Percentiles rank a stretch among this genome's conserved stretches.
Evolutionary conservation across 1,284 basidiomycete species (phyloP).

Genomic region (Malassezia caprae): DNA sequence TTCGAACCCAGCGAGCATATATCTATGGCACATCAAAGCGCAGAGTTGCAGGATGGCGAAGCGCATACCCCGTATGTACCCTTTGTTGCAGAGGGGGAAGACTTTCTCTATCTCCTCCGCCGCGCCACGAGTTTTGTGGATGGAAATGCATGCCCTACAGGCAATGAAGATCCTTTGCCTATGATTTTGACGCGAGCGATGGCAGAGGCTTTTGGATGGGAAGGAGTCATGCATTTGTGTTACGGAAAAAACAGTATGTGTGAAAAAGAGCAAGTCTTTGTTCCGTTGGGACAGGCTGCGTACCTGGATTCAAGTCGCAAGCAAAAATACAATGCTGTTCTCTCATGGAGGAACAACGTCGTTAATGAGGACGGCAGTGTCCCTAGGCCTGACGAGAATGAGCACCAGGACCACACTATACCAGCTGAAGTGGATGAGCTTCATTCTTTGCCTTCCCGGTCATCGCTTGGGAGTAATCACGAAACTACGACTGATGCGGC

Average conservation of each 20-base stretch:
- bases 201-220: constrained; percentile 39
- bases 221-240: constrained; percentile 42
- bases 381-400: background rate
- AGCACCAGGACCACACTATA: background rate
- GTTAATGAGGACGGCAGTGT: background rate
- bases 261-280: constrained; percentile 21
- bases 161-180: constrained; percentile 30
- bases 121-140: background rate
- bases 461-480: background rate
- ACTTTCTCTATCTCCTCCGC: constrained; percentile 21
- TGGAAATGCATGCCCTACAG: background rate
- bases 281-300: constrained; percentile 32
- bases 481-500: background rate
- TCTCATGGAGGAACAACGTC: constrained; percentile 29
- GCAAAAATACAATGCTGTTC: constrained; percentile 22
- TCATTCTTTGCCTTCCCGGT: background rate
- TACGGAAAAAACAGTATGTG: constrained; percentile 34
- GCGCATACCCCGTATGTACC: background rate
- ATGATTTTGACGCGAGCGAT: constrained; percentile 30
- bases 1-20: background rate
- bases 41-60: background rate
- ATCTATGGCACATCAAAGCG: background rate
- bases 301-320: constrained; percentile 26
- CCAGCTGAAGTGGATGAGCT: background rate
- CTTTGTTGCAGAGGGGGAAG: constrained; percentile 13